phyloP scores from a whole-genome alignment of 2,329 filamentous ascomycete species.

The Microcyclosporella mali region DNA sequence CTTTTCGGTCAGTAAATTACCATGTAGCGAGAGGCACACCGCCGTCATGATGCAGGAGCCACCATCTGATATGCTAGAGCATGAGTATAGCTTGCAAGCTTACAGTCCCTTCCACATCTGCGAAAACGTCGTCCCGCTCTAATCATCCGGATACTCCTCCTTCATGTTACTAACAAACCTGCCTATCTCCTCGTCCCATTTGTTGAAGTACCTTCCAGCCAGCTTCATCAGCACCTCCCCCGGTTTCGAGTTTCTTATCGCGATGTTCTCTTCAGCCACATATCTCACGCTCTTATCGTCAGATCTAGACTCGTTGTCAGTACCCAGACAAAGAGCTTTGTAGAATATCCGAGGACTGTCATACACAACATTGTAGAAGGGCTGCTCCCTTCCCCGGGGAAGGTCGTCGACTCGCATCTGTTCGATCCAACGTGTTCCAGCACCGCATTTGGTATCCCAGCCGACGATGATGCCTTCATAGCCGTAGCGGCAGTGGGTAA shows the following conservation, averaged over 20 bases:
- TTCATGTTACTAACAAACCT: slow-evolving; percentile 76
- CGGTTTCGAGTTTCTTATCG: slow-evolving; percentile 41
- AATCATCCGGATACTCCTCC: slow-evolving; percentile 86
- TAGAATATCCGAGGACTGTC: slow-evolving; percentile 60
- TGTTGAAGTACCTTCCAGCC: slow-evolving; percentile 81
- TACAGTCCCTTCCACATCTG: no score
- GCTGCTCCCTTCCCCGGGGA: slow-evolving; percentile 56
- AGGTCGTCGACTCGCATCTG: slow-evolving; percentile 58
- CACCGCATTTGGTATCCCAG: slow-evolving; percentile 64
- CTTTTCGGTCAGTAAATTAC: no score
- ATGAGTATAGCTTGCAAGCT: no score
- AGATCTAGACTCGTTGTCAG: slow-evolving; percentile 40
- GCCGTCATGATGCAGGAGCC: no score
- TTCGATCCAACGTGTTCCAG: slow-evolving; percentile 57
- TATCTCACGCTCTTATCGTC: slow-evolving; percentile 65
- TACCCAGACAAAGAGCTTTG: slow-evolving; percentile 67
- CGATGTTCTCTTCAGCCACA: slow-evolving; percentile 75
- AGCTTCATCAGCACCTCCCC: slow-evolving; percentile 58
- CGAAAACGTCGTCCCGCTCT: no score
- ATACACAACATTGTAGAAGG: slow-evolving; percentile 83
- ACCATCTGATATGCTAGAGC: no score
- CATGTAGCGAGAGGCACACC: no score
- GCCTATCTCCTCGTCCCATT: slow-evolving; percentile 63
- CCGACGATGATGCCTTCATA: slow-evolving; percentile 80
- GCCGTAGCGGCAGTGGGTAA: slow-evolving; percentile 71